A percentile compares a stretch with the other conserved stretches of the same genome.
These are phyloP conservation scores for Morella rubra DNA, from an alignment of 306 rosid genomes.

Conservation along the genomic window DNA sequence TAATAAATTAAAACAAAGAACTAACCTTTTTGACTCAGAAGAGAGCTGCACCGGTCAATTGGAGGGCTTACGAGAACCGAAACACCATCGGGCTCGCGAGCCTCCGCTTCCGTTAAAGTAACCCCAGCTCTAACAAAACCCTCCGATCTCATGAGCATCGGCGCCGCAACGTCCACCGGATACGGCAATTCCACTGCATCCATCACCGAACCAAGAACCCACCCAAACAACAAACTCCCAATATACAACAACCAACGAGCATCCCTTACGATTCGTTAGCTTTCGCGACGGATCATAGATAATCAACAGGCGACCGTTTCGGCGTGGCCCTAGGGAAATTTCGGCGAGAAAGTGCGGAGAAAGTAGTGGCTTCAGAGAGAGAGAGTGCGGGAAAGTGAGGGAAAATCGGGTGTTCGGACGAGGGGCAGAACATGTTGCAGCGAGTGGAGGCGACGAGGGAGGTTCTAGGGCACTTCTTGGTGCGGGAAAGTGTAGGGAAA, in stretches of 20 bases:
- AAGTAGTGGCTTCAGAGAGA: background rate
- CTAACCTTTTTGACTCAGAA: slow-evolving; percentile 40
- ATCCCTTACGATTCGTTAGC: slow-evolving; percentile 29
- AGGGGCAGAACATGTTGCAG: slow-evolving; percentile 61
- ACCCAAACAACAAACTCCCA: slow-evolving; percentile 4
- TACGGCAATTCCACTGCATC: slow-evolving; percentile 61
- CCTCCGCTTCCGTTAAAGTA: slow-evolving; percentile 45
- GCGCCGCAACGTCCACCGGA: slow-evolving; percentile 47
- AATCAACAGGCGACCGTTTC: slow-evolving; percentile 11
- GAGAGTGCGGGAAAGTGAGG: slow-evolving; percentile 17
- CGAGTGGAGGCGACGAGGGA: slow-evolving; percentile 41
- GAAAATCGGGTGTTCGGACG: slow-evolving; percentile 32
- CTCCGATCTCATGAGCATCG: slow-evolving; percentile 65
- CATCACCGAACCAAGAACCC: slow-evolving; percentile 38
- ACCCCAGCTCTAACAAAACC: slow-evolving; percentile 45
- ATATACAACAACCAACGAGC: slow-evolving; percentile 11
- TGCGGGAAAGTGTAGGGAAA: too few species aligned
- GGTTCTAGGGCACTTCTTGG: slow-evolving; percentile 98
- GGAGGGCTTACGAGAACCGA: slow-evolving; percentile 32
- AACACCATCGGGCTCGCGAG: slow-evolving; percentile 37
- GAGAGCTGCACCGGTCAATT: slow-evolving; percentile 38
- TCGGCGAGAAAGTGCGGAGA: background rate
- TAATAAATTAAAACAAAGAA: background rate
- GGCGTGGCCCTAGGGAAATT: background rate
- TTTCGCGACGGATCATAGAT: background rate